Evolutionary conservation across 805 yeast genomes (phyloP).

Genomic region (Kodamaea restingae): DNA sequence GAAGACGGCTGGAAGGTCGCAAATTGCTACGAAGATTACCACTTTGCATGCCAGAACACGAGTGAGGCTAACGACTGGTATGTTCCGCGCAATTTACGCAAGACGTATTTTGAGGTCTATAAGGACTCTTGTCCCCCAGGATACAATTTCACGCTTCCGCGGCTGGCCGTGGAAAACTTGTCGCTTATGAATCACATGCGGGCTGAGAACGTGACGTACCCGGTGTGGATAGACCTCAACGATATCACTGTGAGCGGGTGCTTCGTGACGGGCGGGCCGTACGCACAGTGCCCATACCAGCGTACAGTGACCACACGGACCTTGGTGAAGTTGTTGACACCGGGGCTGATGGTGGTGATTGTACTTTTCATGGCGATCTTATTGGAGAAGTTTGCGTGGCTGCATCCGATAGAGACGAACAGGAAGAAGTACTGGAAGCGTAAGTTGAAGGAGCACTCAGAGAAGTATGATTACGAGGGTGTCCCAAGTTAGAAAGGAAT

Average conservation of each 20-base stretch:
- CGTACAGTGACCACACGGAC: conserved; percentile 48
- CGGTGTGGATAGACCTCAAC: conserved; percentile 79
- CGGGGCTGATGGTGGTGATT: conserved; percentile 58
- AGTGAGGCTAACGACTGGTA: conserved; percentile 19
- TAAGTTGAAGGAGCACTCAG: conserved; percentile 48
- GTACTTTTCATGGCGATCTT: conserved; percentile 49
- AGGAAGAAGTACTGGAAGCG: conserved; percentile 62
- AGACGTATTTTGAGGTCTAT: conserved; percentile 44
- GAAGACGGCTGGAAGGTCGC: conserved; percentile 57
- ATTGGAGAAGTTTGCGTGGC: conserved; percentile 48
- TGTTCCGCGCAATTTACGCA: conserved; percentile 3
- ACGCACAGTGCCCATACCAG: conserved; percentile 75
- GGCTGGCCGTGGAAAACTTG: conserved; percentile 33
- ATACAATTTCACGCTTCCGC: conserved; percentile 29
- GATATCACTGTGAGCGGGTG: conserved; percentile 70
- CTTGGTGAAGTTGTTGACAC: conserved; percentile 61
- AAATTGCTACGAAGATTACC: conserved; percentile 56
- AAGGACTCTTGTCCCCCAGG: conserved; percentile 32
- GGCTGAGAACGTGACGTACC: conserved; percentile 21
- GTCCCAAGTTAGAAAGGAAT: conserved; percentile 58
- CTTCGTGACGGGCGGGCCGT: conserved; percentile 82
- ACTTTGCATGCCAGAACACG: conserved; percentile 53
- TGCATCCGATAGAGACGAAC: conserved; percentile 67
- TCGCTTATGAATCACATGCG: conserved; percentile 28
- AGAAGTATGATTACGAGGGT: conserved; percentile 74